Evolutionary conservation across 2,329 filamentous ascomycete species (phyloP), one percentile per base, ranked within the genome.

Genomic region (Tolypocladium guangdongense): DNA sequence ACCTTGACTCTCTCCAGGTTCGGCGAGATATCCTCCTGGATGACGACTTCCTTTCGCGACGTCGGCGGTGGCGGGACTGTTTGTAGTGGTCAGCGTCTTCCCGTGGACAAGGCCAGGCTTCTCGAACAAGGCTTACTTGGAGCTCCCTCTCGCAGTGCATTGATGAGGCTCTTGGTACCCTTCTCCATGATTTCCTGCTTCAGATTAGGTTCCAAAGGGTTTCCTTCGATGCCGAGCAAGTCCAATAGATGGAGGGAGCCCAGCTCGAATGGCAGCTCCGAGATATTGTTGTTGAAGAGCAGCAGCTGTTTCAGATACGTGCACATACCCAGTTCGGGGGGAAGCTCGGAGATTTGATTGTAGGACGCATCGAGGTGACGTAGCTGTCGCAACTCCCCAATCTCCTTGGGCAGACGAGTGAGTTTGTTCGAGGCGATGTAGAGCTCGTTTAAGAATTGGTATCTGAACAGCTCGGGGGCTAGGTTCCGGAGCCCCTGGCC

Each of bases 341-440:
- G 93, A 4, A 99, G 75, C 58, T 87, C 83, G 10, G 79, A 80
- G 56, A 99, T 78, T 57, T 92, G 82, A 69, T 99, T 99, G 72
- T 86, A 84, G 0, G 93, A 97, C 3, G 91, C 78, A 69, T 99
- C 92, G 49, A 99, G 80, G 63, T 91, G 81, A 37, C 83, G 87
- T 49, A 99, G 74, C 58, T 87, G 86, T 58, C 91, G 84, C 59
- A 99, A 76, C 62, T 86, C 81, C 39, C 93, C 91, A 66, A 99
- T 90, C 24, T 84, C 78, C 38, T 87, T 74, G 14, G 92, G 90
- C n/a, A 99, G 74, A 47, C 80, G 78, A 32, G 83, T 83, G 55
- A 99, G 79, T 67, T 90, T 91, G 76, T 99, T 99, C 60, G 90
- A 92, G 62, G 90, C 90, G 57, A 99, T 83, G 68, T 95, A 96